phyloP scores from a whole-genome alignment of 495 filamentous ascomycete species.

The Evernia prunastri region DNA sequence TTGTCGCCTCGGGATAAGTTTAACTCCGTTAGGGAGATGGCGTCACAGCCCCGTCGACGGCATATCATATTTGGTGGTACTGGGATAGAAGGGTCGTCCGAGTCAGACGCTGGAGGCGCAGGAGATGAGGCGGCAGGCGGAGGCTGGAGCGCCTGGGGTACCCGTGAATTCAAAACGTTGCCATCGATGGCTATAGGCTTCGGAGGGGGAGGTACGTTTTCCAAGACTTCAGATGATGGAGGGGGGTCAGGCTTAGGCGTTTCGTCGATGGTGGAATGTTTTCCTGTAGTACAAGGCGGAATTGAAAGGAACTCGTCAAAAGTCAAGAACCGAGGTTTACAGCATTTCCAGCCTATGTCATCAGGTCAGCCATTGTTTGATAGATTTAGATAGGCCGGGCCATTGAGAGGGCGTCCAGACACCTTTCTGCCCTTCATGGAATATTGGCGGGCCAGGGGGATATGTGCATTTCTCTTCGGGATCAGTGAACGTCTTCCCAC shows the following conservation, averaged over 20 bases:
- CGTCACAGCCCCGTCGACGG: slow-evolving; percentile 67
- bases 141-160: slow-evolving; percentile 44
- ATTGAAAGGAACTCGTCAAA: slow-evolving; percentile 98
- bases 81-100: slow-evolving; percentile 67
- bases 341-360: slow-evolving; percentile 90
- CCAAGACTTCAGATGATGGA: slow-evolving; percentile 34
- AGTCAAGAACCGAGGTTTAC: slow-evolving; percentile 93
- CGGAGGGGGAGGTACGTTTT: slow-evolving; percentile 27
- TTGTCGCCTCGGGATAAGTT: slow-evolving; percentile 52
- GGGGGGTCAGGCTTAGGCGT: slow-evolving; percentile 52
- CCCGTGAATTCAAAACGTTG: slow-evolving; percentile 39
- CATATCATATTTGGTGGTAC: slow-evolving; percentile 70
- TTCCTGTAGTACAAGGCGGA: slow-evolving; percentile 87
- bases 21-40: slow-evolving; percentile 47
- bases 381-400: slow-evolving; percentile 14
- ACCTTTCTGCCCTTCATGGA: slow-evolving; percentile 99
- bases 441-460: slow-evolving; percentile 89
- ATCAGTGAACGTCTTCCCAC: slow-evolving; percentile 81
- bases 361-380: slow-evolving; percentile 16
- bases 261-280: slow-evolving; percentile 81
- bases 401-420: slow-evolving; percentile 34
- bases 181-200: slow-evolving; percentile 18
- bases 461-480: slow-evolving; percentile 79
- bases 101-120: slow-evolving; percentile 71
- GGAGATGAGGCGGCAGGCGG: slow-evolving; percentile 54